Evolutionary conservation across 345 rosid species (phyloP), one percentile per base, ranked within the genome.

Genomic region (Acer saccharum): DNA sequence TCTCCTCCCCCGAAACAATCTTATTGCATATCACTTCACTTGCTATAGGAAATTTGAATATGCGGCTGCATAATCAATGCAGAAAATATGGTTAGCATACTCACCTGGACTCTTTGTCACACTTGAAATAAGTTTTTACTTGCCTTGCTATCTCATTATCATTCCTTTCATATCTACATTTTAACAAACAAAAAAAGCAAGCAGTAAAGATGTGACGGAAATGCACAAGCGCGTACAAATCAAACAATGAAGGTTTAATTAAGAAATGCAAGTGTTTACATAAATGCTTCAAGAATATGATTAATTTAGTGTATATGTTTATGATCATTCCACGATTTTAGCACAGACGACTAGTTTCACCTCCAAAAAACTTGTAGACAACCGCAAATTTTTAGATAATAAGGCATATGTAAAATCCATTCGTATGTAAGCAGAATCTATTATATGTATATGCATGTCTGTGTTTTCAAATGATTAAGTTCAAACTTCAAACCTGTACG

Each of bases 401-500:
- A 71, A 71, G 8, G 55, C 46, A 60, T 13, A 21, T 10, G 21
- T 25, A 7, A 60, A 60, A 48, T 43, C 54, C 16, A 18, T 46
- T 41, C 52, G 2, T 75, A 32, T 27, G 20, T 48, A 65, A 74
- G 32, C 71, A 0, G n/a, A 17, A 65, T 65, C 25, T 29, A 27
- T 29, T 75, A 65, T 18, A 7, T 25, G 21, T 7, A 35, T 16
- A 25, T 29, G 61, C 71, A 74, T 17, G 70, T 18, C 21, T 52
- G 78, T 58, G 3, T 52, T 67, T 79, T 46, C 44, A 63, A 25
- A 23, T 1, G 18, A 65, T 44, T 18, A 74, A 54, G 61, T 64
- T 43, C 83, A 48, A 69, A 78, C 84, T 62, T 29, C 82, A 44
- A 71, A 80, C 85, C 87, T 78, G 79, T 43, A 63, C n/a, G 35